A percentile compares a stretch with the other conserved stretches of the same genome.
Evolutionary conservation across 1,284 basidiomycete species (phyloP).

Genomic region (Ganoderma lucidum): DNA sequence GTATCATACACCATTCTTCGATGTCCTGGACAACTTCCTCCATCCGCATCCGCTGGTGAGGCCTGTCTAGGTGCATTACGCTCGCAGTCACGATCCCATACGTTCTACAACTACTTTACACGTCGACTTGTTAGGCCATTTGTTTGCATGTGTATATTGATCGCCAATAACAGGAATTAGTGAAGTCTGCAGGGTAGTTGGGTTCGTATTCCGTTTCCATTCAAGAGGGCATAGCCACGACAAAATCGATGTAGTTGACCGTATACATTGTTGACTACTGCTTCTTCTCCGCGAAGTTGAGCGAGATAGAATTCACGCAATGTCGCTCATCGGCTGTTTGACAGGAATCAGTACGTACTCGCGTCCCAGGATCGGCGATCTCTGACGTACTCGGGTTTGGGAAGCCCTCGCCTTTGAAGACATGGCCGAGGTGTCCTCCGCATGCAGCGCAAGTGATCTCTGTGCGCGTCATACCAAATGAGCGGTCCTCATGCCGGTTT

Average conservation of each 20-base stretch:
- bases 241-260: background rate
- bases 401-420: slow-evolving; percentile 92
- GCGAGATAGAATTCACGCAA: slow-evolving; percentile 91
- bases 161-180: slow-evolving; percentile 20
- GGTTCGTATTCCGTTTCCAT: background rate
- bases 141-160: slow-evolving; percentile 31
- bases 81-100: slow-evolving; percentile 28
- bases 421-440: slow-evolving; percentile 92
- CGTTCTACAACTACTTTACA: slow-evolving; percentile 28
- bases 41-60: slow-evolving; percentile 9
- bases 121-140: slow-evolving; percentile 24
- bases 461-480: slow-evolving; percentile 65
- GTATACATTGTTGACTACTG: slow-evolving; percentile 6
- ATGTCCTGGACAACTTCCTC: slow-evolving; percentile 13
- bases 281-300: slow-evolving; percentile 70
- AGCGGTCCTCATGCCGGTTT: slow-evolving; percentile 68
- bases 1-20: slow-evolving; percentile 30
- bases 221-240: background rate
- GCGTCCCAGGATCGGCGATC: slow-evolving; percentile 21
- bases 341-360: slow-evolving; percentile 28
- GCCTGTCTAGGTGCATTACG: slow-evolving; percentile 15
- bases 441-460: slow-evolving; percentile 88
- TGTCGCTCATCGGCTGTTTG: slow-evolving; percentile 81
- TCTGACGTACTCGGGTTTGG: slow-evolving; percentile 66
- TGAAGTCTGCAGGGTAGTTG: background rate